Base-by-base conservation (phyloP, 805 yeast species). In the Monosporozyma siamensis region DNA sequence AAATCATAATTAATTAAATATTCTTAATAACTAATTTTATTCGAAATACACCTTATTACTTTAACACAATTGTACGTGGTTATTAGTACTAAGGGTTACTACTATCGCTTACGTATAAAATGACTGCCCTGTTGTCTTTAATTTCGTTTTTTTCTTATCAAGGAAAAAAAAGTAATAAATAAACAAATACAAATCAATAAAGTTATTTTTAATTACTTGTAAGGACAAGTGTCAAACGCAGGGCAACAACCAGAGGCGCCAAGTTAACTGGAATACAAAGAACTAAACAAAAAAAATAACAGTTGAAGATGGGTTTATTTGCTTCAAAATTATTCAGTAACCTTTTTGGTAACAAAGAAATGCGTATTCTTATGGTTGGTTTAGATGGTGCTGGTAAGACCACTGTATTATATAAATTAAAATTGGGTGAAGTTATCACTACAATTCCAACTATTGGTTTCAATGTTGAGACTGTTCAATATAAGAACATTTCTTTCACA, bases 341-440 rank as follows among this genome's bases (percentile, higher is more conserved):
- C 78, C 92, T 89, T 58, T 85, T 90, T 64, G 97, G 96, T 73
- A 88, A 87, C 71, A 89, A 84, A 74, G 97, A 88, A 68, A 89
- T 88, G 96, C 83, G 96, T 74, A 88, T 88, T 63, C 80, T 88
- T 69, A 88, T 88, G 96, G 96, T 88, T 64, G 97, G 97, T 71
- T 78, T 88, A 60, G 96, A 88, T 69, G 95, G 95, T 63, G 97
- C 97, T 55, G 97, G 97, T 82, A 88, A 88, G 72, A 88, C 96
- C 68, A 88, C 97, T 68, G 89, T 88, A 64, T 77, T 88, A 62
- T 88, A 88, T 73, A 88, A 88, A 74, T 80, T 88, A 68, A 88
- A 88, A 70, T 78, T 88, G 58, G 96, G 95, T 65, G 96, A 88
- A 74, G 86, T 88, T 60, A 95, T 88, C 62, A 87, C 95, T 59